Evolutionary conservation across 495 filamentous ascomycete genomes (phyloP).

Genomic region (Hyphodiscus hymeniophilus): DNA sequence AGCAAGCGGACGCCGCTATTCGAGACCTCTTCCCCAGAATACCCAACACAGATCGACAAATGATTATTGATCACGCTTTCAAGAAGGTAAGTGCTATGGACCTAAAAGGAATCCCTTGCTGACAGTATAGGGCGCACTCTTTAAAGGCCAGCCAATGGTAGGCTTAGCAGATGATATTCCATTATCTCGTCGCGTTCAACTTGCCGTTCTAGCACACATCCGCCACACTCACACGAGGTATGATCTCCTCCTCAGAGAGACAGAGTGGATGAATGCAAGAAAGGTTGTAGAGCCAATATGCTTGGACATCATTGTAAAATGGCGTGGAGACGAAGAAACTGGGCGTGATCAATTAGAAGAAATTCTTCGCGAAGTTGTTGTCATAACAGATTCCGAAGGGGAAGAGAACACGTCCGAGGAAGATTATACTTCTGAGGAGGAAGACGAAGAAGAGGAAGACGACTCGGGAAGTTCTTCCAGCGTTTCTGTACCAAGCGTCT

Average conservation of each 20-base stretch:
- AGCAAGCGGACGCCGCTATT: constrained; percentile 64
- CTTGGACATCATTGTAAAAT: constrained; percentile 67
- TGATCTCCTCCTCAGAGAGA: constrained; percentile 62
- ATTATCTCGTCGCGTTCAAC: constrained; percentile 66
- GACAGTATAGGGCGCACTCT: constrained; percentile 17
- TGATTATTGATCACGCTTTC: constrained; percentile 77
- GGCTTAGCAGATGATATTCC: constrained; percentile 59
- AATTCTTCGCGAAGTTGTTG: constrained; percentile 71
- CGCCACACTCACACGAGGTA: constrained; percentile 82
- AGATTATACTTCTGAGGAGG: no score
- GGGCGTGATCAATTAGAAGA: constrained; percentile 69
- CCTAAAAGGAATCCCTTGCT: not conserved
- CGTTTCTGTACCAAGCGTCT: not conserved
- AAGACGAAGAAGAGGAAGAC: constrained; percentile 22
- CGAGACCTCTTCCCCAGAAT: constrained; percentile 82
- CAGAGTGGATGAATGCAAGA: constrained; percentile 60
- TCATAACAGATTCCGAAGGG: constrained; percentile 74
- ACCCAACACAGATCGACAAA: constrained; percentile 64
- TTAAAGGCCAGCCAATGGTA: constrained; percentile 41
- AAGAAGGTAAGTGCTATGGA: constrained; percentile 52
- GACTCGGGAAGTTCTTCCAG: constrained; percentile 17
- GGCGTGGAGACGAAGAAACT: constrained; percentile 80
- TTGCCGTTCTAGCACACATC: constrained; percentile 81
- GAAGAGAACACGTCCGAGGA: constrained; percentile 18
- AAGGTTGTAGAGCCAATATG: constrained; percentile 60